A percentile compares a stretch with the other conserved stretches of the same genome.
These are phyloP conservation scores for Coemansia sp. DNA, from an alignment of 192 early-diverging fungal genomes.

Conservation along the genomic window DNA sequence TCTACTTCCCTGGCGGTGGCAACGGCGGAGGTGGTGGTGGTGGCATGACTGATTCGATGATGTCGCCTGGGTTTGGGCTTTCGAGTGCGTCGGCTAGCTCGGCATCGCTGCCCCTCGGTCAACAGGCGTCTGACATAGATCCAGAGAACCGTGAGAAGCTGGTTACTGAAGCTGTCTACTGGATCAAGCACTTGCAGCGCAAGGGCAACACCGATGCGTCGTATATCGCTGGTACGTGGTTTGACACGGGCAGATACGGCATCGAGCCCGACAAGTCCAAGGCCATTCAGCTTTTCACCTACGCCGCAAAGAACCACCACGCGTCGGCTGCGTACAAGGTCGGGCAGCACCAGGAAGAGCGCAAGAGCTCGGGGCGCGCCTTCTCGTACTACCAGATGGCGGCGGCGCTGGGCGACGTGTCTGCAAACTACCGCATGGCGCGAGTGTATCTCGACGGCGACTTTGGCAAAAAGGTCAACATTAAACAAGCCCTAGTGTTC, in stretches of 20 bases:
- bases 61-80: constrained; percentile 6
- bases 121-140: constrained; percentile 49
- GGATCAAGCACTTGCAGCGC: constrained; percentile 71
- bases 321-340: constrained; percentile 69
- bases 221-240: constrained; percentile 75
- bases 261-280: constrained; percentile 63
- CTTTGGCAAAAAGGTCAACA: constrained; percentile 65
- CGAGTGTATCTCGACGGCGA: constrained; percentile 74
- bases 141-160: constrained; percentile 51
- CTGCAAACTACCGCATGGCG: constrained; percentile 76
- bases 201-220: constrained; percentile 72
- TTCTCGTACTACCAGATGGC: constrained; percentile 72
- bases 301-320: constrained; percentile 66
- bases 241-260: constrained; percentile 64
- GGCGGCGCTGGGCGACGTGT: constrained; percentile 64
- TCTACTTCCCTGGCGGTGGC: constrained; percentile 49
- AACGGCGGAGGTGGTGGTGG: constrained; percentile 11
- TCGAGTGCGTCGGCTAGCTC: constrained; percentile 41
- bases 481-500: constrained; percentile 81
- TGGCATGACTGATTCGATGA: constrained; percentile 6
- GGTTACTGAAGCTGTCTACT: constrained; percentile 69
- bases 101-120: constrained; percentile 50
- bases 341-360: constrained; percentile 64
- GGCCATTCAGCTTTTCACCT: constrained; percentile 64
- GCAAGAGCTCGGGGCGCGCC: constrained; percentile 63